These are phyloP conservation scores for Triticum dicoccoides DNA, from an alignment of 176 grass and related monocot genomes.

Conservation along the genomic window DNA sequence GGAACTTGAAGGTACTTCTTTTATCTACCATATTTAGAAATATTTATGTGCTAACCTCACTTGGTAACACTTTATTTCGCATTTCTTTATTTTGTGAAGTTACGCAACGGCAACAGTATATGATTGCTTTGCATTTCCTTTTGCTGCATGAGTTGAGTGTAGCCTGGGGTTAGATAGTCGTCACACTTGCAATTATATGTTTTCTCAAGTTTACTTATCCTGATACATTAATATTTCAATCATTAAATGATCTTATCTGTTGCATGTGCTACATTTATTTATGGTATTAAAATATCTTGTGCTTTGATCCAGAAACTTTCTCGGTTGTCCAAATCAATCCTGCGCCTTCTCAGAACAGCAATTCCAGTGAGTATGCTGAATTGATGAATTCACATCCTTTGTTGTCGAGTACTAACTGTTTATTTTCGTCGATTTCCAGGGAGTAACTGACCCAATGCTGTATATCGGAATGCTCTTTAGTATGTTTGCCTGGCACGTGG, in stretches of 20 bases:
- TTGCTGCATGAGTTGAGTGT: slow-evolving; percentile 16
- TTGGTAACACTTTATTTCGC: neutral
- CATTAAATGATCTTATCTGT: slow-evolving; percentile 13
- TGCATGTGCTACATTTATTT: slow-evolving; percentile 2
- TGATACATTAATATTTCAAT: slow-evolving; percentile 1
- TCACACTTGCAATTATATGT: slow-evolving; percentile 21
- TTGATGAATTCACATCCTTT: neutral
- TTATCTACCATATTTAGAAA: slow-evolving; percentile 11
- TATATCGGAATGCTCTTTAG: slow-evolving; percentile 99
- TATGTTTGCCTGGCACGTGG: slow-evolving; percentile 99
- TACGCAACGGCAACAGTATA: neutral
- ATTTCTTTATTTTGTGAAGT: slow-evolving; percentile 1
- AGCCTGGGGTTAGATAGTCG: neutral
- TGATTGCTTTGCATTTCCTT: neutral
- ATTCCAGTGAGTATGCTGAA: slow-evolving; percentile 65
- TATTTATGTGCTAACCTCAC: slow-evolving; percentile 8
- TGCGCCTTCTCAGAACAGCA: slow-evolving; percentile 71
- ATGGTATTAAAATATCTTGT: slow-evolving; percentile 12
- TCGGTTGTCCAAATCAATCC: slow-evolving; percentile 70
- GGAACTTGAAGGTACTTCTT: slow-evolving; percentile 85
- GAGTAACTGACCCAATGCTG: slow-evolving; percentile 97
- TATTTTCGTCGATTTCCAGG: slow-evolving; percentile 49
- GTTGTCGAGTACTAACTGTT: slow-evolving; percentile 7
- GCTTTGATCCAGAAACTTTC: slow-evolving; percentile 75
- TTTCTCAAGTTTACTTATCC: slow-evolving; percentile 1